These are phyloP conservation scores for Wallacemonas sp. DNA, from an alignment of 208 protist species.

Conservation along the genomic window DNA sequence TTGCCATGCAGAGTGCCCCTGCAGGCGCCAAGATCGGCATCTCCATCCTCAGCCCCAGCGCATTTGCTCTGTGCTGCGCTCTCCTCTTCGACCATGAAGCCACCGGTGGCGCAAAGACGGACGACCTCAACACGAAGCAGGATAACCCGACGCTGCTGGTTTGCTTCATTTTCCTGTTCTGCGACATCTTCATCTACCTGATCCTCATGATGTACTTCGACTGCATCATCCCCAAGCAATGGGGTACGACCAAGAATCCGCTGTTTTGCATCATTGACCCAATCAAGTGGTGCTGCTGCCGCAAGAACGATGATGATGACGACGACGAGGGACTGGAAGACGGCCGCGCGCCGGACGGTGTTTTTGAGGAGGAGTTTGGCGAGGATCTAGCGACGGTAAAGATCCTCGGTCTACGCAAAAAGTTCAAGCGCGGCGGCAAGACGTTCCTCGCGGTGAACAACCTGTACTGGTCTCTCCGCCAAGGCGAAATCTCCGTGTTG, in stretches of 20 bases:
- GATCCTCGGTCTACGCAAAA: slow-evolving; percentile 27
- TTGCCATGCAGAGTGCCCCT: slow-evolving; percentile 25
- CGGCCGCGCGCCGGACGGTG: slow-evolving; percentile 23
- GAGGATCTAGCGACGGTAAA: slow-evolving; percentile 23
- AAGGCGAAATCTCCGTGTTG: slow-evolving; percentile 64
- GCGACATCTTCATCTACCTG: slow-evolving; percentile 30
- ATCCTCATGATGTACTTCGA: slow-evolving; percentile 49
- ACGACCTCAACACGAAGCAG: slow-evolving; percentile 13
- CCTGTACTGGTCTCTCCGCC: slow-evolving; percentile 39
- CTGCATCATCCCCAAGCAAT: slow-evolving; percentile 26
- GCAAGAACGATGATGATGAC: slow-evolving; percentile 14
- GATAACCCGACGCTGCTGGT: slow-evolving; percentile 29
- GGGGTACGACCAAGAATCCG: slow-evolving; percentile 25
- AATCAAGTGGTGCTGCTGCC: slow-evolving; percentile 11
- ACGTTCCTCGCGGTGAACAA: slow-evolving; percentile 63
- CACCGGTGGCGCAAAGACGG: slow-evolving; percentile 11
- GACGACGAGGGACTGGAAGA: not conserved
- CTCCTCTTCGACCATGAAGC: slow-evolving; percentile 25
- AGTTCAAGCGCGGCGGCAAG: slow-evolving; percentile 30
- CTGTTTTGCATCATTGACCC: slow-evolving; percentile 33
- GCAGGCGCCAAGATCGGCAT: slow-evolving; percentile 10
- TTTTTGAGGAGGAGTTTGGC: slow-evolving; percentile 14
- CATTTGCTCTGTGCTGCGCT: slow-evolving; percentile 15
- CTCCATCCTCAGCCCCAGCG: slow-evolving; percentile 36
- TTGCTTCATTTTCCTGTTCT: slow-evolving; percentile 10